phyloP scores from a whole-genome alignment of 192 early-diverging fungal species.

The Entomortierella parvispora region DNA sequence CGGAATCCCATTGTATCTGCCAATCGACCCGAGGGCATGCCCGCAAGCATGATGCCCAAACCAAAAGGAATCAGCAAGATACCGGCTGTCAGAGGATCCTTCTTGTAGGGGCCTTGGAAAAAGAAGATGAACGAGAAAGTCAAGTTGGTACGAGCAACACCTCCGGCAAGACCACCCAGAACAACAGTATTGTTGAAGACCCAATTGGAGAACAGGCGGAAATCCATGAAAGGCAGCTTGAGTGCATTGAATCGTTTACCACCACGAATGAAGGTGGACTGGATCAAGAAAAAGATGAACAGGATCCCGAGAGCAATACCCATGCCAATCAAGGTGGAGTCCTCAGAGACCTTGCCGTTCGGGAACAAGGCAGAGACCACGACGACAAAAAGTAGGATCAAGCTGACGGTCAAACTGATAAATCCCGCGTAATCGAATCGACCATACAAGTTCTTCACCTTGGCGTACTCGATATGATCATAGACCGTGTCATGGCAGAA shows the following conservation, averaged over 20 bases:
- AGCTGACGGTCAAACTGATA: not conserved
- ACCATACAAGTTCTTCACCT: not conserved
- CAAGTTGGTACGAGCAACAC: constrained; percentile 19
- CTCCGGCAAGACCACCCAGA: constrained; percentile 18
- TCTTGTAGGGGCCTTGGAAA: constrained; percentile 15
- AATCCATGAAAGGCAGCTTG: constrained; percentile 13
- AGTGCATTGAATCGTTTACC: constrained; percentile 8
- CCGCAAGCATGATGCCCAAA: constrained; percentile 15
- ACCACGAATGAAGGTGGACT: constrained; percentile 5
- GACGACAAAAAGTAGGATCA: constrained; percentile 8
- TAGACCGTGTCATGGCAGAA: constrained; percentile 15
- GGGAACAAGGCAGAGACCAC: constrained; percentile 19
- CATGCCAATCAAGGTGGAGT: constrained; percentile 14
- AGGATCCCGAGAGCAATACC: constrained; percentile 8
- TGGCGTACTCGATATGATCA: constrained; percentile 10
- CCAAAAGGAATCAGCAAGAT: constrained; percentile 20
- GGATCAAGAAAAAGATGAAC: constrained; percentile 13
- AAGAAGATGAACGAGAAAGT: constrained; percentile 24
- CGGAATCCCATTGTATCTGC: constrained; percentile 15
- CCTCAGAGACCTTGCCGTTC: constrained; percentile 13
- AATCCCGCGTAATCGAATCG: constrained; percentile 15
- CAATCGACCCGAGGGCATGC: constrained; percentile 10
- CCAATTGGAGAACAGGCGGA: constrained; percentile 8
- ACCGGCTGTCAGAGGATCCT: constrained; percentile 20
- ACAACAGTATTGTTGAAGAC: constrained; percentile 24